Evolutionary conservation across 2,329 filamentous ascomycete species (phyloP), one percentile per base, ranked within the genome.

Genomic region (Lasiodiplodia sp.): DNA sequence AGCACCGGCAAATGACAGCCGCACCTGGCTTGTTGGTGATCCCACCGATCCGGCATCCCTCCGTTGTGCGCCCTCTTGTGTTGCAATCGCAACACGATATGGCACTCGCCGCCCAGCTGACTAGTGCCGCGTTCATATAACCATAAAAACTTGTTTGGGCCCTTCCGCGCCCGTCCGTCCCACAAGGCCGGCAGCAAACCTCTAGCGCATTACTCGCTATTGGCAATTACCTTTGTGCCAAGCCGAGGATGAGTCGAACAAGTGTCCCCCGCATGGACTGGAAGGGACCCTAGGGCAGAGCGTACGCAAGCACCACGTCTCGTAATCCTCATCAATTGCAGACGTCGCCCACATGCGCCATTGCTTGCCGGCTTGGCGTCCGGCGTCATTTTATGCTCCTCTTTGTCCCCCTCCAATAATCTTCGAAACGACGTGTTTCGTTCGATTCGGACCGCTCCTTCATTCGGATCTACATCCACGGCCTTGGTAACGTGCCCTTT

Each of bases 141-240:
- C 60, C 60, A 52, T 64, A 64, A 64, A 62, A 52, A 44, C 38
- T 64, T 47, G 21, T 64, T 64, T 52, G 57, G 57, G 23, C 40
- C 16, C 57, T 31, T 62, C 57, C 57, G 57, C 57, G 28, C 21
- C 28, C 47, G 47, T 64, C 60, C 60, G 60, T 64, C 16, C 44
- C 60, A 64, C 60, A 7, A 25, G 28, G 47, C n/a, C 47, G 47
- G 58, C n/a, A 25, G 44, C 18, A 52, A 63, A 37, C 44, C 28
- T 23, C 40, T 64, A 64, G 60, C 31, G 60, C 60, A 52, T 64
- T 64, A 64, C 60, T 64, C 60, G 60, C 40, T 60, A 63, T 63
- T 63, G 58, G 58, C 58, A 63, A 51, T 14, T 25, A 4, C 12
- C 18, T 6, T 4, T n/a, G 28, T 47, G 58, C 58, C 58, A 63